A percentile compares a stretch with the other conserved stretches of the same genome.
Conservation (phyloP, 2,329 filamentous ascomycete species). For the Exophiala bonariae region DNA sequence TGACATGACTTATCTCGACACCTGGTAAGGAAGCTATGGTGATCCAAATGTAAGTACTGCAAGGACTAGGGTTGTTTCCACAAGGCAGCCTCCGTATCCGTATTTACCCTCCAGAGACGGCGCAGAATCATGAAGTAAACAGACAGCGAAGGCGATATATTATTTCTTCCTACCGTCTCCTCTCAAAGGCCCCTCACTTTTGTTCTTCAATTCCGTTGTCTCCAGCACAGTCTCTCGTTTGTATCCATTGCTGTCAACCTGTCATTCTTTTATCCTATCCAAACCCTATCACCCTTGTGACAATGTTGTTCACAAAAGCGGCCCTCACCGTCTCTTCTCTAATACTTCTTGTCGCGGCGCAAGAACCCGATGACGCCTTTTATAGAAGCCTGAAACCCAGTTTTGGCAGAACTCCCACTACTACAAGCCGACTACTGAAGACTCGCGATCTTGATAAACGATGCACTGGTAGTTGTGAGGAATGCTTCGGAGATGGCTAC, state of each 20-base stretch:
- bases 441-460: conserved; percentile 17
- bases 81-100: conserved; percentile 16
- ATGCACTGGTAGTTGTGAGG: conserved; percentile 20
- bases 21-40: neutral
- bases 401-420: conserved; percentile 2
- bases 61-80: conserved; percentile 1
- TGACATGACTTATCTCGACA: neutral
- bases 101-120: conserved; percentile 4
- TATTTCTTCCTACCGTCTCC: neutral
- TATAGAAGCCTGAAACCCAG: conserved; percentile 8
- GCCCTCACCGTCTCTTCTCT: conserved; percentile 14
- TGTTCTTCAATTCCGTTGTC: neutral
- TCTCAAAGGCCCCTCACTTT: neutral
- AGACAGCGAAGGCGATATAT: no score
- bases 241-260: neutral
- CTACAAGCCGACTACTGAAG: conserved; percentile 12
- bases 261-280: no score
- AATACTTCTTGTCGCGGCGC: conserved; percentile 13
- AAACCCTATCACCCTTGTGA: conserved; percentile 1
- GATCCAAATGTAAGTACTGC: neutral
- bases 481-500: conserved; percentile 25
- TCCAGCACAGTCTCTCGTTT: conserved; percentile 8
- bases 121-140: no score
- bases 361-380: conserved; percentile 11
- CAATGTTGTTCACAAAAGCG: conserved; percentile 17